phyloP scores from a whole-genome alignment of 305 asterid species.

The Fraxinus sp. region DNA sequence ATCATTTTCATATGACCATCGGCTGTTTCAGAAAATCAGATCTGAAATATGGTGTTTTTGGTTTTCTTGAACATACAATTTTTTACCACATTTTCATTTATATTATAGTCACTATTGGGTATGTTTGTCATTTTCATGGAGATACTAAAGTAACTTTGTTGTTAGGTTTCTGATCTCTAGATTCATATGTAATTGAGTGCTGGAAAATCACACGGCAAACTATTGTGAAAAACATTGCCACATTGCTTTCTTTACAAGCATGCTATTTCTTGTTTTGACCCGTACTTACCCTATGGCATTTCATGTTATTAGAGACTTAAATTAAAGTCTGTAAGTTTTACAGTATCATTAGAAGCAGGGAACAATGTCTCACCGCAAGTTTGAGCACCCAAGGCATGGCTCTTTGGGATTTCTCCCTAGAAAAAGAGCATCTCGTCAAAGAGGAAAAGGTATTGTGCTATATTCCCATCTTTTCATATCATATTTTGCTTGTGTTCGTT shows the following conservation, averaged over 20 bases:
- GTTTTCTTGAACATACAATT: not conserved
- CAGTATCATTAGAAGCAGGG: constrained; percentile 21
- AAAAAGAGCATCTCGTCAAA: constrained; percentile 71
- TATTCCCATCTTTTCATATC: not conserved
- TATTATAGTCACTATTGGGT: not conserved
- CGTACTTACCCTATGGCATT: not conserved
- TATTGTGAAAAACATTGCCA: not conserved
- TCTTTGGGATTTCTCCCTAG: constrained; percentile 91
- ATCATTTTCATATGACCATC: not conserved
- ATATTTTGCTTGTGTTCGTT: not conserved
- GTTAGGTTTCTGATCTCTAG: not conserved
- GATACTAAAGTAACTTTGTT: not conserved
- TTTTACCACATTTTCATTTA: not conserved
- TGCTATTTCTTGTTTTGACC: not conserved
- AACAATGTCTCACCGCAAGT: constrained; percentile 85
- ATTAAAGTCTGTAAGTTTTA: constrained; percentile 10
- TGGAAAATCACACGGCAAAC: not conserved
- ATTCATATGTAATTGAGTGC: not conserved
- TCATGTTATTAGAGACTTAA: not conserved
- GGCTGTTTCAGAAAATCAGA: not conserved
- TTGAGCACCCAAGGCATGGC: constrained; percentile 94
- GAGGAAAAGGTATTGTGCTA: constrained; percentile 64
- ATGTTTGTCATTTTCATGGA: not conserved
- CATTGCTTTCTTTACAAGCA: not conserved
- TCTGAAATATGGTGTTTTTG: not conserved